Conservation (phyloP, 2,329 filamentous ascomycete genomes). For the Pseudocercospora eumusae region DNA sequence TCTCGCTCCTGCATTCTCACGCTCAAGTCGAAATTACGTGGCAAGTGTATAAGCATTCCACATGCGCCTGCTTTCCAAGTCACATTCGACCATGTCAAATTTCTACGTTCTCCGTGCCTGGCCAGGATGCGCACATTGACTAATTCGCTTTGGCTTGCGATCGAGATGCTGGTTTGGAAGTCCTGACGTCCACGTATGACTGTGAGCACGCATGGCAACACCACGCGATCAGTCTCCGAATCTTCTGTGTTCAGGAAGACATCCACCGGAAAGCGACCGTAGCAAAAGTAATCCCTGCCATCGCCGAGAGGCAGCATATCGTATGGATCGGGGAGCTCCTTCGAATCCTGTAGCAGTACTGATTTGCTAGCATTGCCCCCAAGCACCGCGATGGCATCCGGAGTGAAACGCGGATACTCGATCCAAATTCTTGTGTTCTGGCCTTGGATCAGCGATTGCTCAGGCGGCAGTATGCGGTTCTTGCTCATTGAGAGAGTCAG, state of each 20-base stretch:
- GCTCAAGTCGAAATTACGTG: conserved; percentile 72
- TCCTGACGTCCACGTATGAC: conserved; percentile 70
- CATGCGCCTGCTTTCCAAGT: conserved; percentile 71
- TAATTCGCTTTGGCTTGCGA: conserved; percentile 77
- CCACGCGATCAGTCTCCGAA: conserved; percentile 65
- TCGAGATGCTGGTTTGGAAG: conserved; percentile 68
- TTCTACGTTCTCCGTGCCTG: conserved; percentile 52
- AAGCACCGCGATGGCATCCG: conserved; percentile 70
- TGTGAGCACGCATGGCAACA: conserved; percentile 73
- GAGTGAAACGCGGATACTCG: conserved; percentile 70
- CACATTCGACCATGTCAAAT: conserved; percentile 78
- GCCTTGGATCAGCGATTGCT: conserved; percentile 68
- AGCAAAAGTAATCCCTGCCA: conserved; percentile 71
- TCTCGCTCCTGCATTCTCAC: conserved; percentile 74
- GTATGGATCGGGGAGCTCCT: conserved; percentile 49
- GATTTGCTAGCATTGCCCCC: conserved; percentile 53
- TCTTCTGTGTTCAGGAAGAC: conserved; percentile 74
- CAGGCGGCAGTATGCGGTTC: conserved; percentile 71
- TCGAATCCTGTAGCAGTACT: conserved; percentile 21
- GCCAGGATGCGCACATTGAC: conserved; percentile 72
- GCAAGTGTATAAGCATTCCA: conserved; percentile 68
- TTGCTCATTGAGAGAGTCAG: conserved; percentile 77
- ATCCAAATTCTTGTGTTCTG: conserved; percentile 83
- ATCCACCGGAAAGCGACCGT: conserved; percentile 74
- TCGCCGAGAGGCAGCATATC: conserved; percentile 78